Evolutionary conservation across 805 yeast species (phyloP), one percentile per base, ranked within the genome.

Genomic region (Starmera caribaea): DNA sequence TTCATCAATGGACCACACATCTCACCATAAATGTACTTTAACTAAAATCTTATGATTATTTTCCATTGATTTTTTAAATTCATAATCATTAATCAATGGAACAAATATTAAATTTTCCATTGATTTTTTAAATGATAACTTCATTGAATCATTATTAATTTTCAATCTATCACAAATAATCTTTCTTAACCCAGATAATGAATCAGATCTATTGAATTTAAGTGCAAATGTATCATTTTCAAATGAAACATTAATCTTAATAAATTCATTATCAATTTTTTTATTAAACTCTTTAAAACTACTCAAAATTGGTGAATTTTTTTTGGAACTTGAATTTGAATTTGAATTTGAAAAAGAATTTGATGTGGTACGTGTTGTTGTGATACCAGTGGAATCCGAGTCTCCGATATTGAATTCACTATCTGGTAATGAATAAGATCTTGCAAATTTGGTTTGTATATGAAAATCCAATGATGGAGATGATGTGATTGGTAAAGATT

Each of bases 171-270:
- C 53, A 7, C 48, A 31, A 21, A 54, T 49, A 7, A 51, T 45
- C 8, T 38, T 38, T 40, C 41, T 49, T 7, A 54, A 35, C 1
- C 35, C 39, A 3, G 32, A 14, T 12, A 53, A 32, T 1, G 36
- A 21, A 5, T 35, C 39, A 8, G 27, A 35, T 16, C 34, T 43
- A 14, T 49, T 38, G 16, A 38, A 38, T 35, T 43, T 47, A 8
- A 54, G 27, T 2, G 59, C 59, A 42, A 53, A 53, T 30, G 53
- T 54, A 35, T 54, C 59, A 30, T 47, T 47, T 26, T 45, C 37
- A 27, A 41, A 40, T 38, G 41, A 50, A 2, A 54, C 47, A 28
- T 54, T 54, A n/a, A 50, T 37, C 42, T 54, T 54, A 4, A 48
- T 32, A 17, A 21, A 32, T 16, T 41, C 45, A 1, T 35, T 27